phyloP scores from a whole-genome alignment of 495 filamentous ascomycete genomes.

The Penicillium chermesinum region DNA sequence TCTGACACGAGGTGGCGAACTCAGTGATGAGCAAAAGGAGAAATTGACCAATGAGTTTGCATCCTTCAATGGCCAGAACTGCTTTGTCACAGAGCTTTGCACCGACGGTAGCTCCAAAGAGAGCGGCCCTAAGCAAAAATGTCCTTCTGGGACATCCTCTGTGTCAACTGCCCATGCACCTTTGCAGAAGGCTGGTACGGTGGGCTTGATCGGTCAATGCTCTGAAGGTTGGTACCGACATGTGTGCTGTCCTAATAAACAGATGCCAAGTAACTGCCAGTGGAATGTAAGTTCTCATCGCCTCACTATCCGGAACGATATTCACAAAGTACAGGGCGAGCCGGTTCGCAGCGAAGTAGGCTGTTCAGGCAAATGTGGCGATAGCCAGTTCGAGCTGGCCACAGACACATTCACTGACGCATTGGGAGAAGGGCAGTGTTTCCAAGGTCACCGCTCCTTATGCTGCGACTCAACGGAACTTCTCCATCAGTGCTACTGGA shows the following conservation, averaged over 20 bases:
- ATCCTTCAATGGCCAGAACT: not conserved
- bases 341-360: too few relatives aligned
- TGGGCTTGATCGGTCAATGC: too few relatives aligned
- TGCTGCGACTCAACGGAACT: not conserved
- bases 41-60: not conserved
- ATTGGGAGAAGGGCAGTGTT: not conserved
- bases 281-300: not conserved
- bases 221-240: not conserved
- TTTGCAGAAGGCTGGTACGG: too few relatives aligned
- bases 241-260: conserved; percentile 1
- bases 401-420: not conserved
- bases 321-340: not conserved
- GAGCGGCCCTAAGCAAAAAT: not conserved
- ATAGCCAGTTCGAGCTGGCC: not conserved
- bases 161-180: not conserved
- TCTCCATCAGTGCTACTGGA: not conserved
- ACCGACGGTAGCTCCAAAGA: not conserved
- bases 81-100: not conserved
- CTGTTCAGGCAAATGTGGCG: not conserved
- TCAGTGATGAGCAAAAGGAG: not conserved
- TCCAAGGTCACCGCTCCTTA: not conserved
- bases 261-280: not conserved
- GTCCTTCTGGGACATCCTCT: not conserved
- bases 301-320: too few relatives aligned
- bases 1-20: not conserved